Evolutionary conservation across 2,329 filamentous ascomycete genomes (phyloP).

Genomic region (Diplocarpon rosae): DNA sequence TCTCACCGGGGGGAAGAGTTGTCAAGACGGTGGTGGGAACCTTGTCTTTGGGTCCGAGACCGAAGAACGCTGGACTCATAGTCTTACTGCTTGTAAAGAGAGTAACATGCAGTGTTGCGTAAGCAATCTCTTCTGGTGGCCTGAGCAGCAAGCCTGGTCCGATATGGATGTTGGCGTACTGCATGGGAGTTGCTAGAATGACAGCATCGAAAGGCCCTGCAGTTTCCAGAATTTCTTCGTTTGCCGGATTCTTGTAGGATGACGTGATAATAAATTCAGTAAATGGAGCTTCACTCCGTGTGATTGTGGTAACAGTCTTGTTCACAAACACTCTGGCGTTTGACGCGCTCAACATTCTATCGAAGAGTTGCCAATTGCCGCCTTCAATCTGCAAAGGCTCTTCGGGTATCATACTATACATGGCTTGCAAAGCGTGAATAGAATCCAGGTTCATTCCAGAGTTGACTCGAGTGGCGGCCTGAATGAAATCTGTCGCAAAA

Average conservation of each 20-base stretch:
- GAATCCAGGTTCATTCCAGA: constrained; percentile 81
- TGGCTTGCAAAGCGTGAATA: constrained; percentile 81
- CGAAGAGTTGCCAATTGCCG: constrained; percentile 93
- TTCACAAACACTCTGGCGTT: constrained; percentile 52
- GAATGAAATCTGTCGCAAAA: constrained; percentile 74
- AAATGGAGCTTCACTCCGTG: too few species aligned
- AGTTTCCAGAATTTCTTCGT: constrained; percentile 2
- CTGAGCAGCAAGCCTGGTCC: constrained; percentile 57
- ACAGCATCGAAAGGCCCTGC: constrained; percentile 58
- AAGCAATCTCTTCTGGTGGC: constrained; percentile 68
- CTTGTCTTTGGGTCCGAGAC: constrained; percentile 41
- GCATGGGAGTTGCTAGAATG: constrained; percentile 72
- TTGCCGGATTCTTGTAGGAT: constrained; percentile 6
- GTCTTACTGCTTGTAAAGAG: constrained; percentile 68
- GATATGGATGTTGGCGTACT: constrained; percentile 60
- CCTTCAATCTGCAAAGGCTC: constrained; percentile 69
- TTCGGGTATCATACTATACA: constrained; percentile 81
- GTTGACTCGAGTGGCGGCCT: constrained; percentile 86
- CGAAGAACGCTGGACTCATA: constrained; percentile 66
- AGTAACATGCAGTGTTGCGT: constrained; percentile 79
- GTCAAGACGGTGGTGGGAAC: constrained; percentile 73
- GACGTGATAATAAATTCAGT: constrained; percentile 38
- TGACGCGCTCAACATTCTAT: constrained; percentile 61
- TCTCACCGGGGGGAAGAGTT: constrained; percentile 55
- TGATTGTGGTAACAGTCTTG: constrained; percentile 54